phyloP scores from a whole-genome alignment of 2,329 filamentous ascomycete genomes.

The Calonectria pseudoreteaudii region DNA sequence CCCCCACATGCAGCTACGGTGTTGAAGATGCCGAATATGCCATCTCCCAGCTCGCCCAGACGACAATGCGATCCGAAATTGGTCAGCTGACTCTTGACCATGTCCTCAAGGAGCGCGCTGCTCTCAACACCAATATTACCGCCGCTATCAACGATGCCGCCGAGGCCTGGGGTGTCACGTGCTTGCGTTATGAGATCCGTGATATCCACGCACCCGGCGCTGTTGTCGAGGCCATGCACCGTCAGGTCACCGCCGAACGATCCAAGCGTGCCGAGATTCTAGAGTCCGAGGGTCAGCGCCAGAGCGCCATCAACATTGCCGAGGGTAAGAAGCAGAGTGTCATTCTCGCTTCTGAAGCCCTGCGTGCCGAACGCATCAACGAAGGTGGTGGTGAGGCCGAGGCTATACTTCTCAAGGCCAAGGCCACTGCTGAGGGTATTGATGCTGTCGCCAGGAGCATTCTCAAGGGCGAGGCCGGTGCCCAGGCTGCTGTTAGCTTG shows the following conservation, averaged over 20 bases:
- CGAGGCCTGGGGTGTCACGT: constrained; percentile 96
- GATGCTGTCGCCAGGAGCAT: constrained; percentile 86
- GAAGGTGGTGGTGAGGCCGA: constrained; percentile 92
- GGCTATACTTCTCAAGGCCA: constrained; percentile 87
- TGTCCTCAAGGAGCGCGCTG: constrained; percentile 95
- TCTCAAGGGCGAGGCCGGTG: constrained; percentile 76
- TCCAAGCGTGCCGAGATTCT: constrained; percentile 98
- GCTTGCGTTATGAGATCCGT: constrained; percentile 95
- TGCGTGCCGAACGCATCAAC: constrained; percentile 93
- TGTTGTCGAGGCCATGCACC: constrained; percentile 97
- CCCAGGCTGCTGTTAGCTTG: constrained; percentile 86
- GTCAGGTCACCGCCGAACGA: constrained; percentile 96
- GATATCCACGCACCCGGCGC: constrained; percentile 96
- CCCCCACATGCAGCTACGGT: constrained; percentile 76
- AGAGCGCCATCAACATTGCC: constrained; percentile 98
- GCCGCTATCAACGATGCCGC: constrained; percentile 98
- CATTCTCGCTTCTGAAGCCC: constrained; percentile 92
- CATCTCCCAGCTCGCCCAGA: constrained; percentile 97
- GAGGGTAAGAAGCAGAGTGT: constrained; percentile 98
- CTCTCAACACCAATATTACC: constrained; percentile 98
- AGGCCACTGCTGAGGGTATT: constrained; percentile 88
- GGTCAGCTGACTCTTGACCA: constrained; percentile 96
- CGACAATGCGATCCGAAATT: constrained; percentile 98
- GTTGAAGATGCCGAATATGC: constrained; percentile 99
- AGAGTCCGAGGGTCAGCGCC: constrained; percentile 95